These are phyloP conservation scores for Fusarium tanahbumbuense DNA, from an alignment of 2,329 filamentous ascomycete genomes.

Conservation along the genomic window DNA sequence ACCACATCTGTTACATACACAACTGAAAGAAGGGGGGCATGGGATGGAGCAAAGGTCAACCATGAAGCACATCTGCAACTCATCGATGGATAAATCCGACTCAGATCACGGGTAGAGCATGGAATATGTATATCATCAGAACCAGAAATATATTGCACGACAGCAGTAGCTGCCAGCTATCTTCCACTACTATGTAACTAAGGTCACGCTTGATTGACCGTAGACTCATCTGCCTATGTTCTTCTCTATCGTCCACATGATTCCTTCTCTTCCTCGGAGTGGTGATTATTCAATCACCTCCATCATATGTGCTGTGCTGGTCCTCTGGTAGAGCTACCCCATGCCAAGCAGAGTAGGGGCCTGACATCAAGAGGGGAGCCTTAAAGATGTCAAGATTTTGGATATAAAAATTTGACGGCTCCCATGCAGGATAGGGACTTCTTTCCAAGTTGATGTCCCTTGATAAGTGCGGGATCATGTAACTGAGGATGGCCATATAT, in stretches of 20 bases:
- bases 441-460: slow-evolving; percentile 23
- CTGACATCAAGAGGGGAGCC: slow-evolving; percentile 27
- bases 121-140: slow-evolving; percentile 19
- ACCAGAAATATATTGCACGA: slow-evolving; percentile 35
- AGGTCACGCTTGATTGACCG: slow-evolving; percentile 22
- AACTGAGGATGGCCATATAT: slow-evolving; percentile 32
- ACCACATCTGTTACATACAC: not conserved
- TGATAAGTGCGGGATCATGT: slow-evolving; percentile 18
- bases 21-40: not conserved
- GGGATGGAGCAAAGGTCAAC: not conserved
- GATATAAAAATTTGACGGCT: slow-evolving; percentile 40
- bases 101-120: not conserved
- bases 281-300: slow-evolving; percentile 14
- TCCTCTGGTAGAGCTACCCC: slow-evolving; percentile 24
- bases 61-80: not conserved
- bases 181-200: slow-evolving; percentile 24
- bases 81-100: not conserved
- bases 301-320: not conserved
- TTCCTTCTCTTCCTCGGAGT: slow-evolving; percentile 26
- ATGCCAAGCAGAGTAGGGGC: slow-evolving; percentile 23
- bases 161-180: slow-evolving; percentile 28
- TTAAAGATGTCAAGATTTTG: slow-evolving; percentile 40
- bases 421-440: slow-evolving; percentile 25
- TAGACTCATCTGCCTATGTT: slow-evolving; percentile 19
- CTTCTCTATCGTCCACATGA: slow-evolving; percentile 25